Evolutionary conservation across 73 alveolate species (phyloP).

Genomic region (Uronychia binucleata): DNA sequence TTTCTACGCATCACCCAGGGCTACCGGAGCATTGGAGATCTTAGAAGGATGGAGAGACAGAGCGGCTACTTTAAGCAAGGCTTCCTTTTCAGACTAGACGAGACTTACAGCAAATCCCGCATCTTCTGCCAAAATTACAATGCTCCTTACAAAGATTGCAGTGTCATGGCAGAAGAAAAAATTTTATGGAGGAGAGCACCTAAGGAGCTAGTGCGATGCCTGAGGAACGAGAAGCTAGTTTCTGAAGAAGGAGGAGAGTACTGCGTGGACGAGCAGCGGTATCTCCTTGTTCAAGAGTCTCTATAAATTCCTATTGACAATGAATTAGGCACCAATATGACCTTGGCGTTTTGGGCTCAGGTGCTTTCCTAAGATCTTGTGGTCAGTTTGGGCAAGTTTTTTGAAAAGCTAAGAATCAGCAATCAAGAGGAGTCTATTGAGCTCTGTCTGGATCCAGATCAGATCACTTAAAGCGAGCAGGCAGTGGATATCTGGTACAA

Average conservation of each 20-base stretch:
- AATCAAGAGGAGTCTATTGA: too few relatives aligned
- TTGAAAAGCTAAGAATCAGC: too few relatives aligned
- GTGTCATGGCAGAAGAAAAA: background rate
- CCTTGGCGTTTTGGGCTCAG: background rate
- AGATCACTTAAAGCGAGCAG: too few relatives aligned
- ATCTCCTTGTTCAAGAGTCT: background rate
- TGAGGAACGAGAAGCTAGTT: background rate
- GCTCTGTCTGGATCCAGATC: too few relatives aligned
- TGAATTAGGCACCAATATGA: background rate
- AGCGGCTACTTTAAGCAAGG: background rate
- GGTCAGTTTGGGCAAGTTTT: too few relatives aligned
- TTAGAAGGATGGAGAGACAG: background rate
- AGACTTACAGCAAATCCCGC: background rate
- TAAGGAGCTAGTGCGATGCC: background rate
- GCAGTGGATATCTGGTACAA: too few relatives aligned
- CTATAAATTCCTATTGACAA: background rate
- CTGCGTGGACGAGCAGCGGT: background rate
- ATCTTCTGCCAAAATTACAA: background rate
- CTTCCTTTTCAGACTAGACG: background rate
- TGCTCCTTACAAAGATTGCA: background rate
- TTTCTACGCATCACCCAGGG: too few relatives aligned
- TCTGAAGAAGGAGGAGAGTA: background rate
- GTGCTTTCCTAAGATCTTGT: too few relatives aligned
- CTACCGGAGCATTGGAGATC: background rate
- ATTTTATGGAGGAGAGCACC: background rate